These are phyloP conservation scores for Colletotrichum spinosum DNA, from an alignment of 2,329 filamentous ascomycete species.

Conservation along the genomic window DNA sequence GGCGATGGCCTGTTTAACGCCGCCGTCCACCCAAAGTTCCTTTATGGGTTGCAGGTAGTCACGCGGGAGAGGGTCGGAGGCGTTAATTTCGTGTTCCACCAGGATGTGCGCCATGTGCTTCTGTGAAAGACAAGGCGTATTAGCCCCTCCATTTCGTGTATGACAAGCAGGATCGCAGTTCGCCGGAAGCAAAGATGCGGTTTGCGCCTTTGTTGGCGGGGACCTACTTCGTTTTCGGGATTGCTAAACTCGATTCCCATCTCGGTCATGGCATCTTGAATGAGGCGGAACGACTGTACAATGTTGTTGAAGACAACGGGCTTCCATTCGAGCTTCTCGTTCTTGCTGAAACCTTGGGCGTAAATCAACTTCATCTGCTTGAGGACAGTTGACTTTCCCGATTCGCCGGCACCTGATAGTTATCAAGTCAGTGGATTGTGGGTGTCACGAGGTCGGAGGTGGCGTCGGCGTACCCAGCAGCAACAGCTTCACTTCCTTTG, in stretches of 20 bases:
- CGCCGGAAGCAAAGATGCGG: conserved; percentile 23
- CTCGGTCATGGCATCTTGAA: conserved; percentile 91
- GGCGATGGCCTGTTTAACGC: conserved; percentile 87
- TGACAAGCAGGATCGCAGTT: conserved; percentile 5
- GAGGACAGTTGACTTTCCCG: conserved; percentile 91
- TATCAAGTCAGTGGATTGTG: conserved; percentile 16
- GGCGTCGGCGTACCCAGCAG: conserved; percentile 77
- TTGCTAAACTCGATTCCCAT: conserved; percentile 83
- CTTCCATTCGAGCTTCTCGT: conserved; percentile 92
- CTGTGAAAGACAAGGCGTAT: conserved; percentile 57
- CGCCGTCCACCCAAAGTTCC: conserved; percentile 83
- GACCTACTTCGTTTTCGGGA: conserved; percentile 80
- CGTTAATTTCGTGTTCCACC: conserved; percentile 83
- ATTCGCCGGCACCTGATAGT: conserved; percentile 86
- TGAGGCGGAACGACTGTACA: conserved; percentile 89
- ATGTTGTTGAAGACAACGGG: conserved; percentile 97
- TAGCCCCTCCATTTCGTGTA: conserved; percentile 40
- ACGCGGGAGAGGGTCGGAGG: conserved; percentile 82
- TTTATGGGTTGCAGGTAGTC: conserved; percentile 87
- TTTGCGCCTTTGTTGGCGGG: conserved; percentile 7
- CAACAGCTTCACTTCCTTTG: conserved; percentile 92
- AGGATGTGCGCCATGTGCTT: conserved; percentile 82
- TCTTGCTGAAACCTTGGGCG: conserved; percentile 88
- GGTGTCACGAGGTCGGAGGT: background rate
- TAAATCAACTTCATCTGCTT: conserved; percentile 99